Conservation (phyloP, 176 grass and related monocot species). For the Aegilops sharonensis region DNA sequence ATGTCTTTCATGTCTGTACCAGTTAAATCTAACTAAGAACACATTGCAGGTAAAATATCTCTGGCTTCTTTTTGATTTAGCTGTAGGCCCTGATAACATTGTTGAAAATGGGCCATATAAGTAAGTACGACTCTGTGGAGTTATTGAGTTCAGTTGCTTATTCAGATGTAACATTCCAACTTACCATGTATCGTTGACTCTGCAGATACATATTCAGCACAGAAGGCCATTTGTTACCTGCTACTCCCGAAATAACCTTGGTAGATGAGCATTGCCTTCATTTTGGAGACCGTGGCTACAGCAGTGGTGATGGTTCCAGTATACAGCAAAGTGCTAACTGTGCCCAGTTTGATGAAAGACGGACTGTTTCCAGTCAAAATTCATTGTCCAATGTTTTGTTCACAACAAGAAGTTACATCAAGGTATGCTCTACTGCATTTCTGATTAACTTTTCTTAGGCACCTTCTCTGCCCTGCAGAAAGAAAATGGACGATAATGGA, state of each 20-base stretch:
- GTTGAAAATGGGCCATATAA: constrained; percentile 94
- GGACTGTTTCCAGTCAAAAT: constrained; percentile 28
- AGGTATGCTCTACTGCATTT: constrained; percentile 47
- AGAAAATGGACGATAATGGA: constrained; percentile 4
- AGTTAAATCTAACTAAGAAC: constrained; percentile 26
- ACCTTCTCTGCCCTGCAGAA: background rate
- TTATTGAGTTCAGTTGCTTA: constrained; percentile 25
- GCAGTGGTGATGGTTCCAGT: constrained; percentile 18
- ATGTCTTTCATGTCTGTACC: constrained; percentile 17
- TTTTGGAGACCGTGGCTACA: constrained; percentile 60
- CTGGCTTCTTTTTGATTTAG: constrained; percentile 99
- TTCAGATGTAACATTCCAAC: constrained; percentile 11
- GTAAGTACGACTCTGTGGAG: constrained; percentile 55
- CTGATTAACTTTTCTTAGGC: constrained; percentile 21
- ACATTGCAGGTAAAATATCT: constrained; percentile 91
- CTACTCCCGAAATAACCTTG: constrained; percentile 78
- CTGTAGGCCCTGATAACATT: constrained; percentile 88
- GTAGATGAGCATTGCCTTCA: constrained; percentile 81
- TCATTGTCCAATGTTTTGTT: constrained; percentile 40
- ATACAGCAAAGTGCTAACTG: constrained; percentile 55
- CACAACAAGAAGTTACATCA: constrained; percentile 57
- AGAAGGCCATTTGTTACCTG: constrained; percentile 91
- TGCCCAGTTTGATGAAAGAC: constrained; percentile 34
- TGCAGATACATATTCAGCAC: constrained; percentile 98
- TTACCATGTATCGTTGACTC: constrained; percentile 22